phyloP scores from a whole-genome alignment of 129 eudicot species.

The Arctium lappa region DNA sequence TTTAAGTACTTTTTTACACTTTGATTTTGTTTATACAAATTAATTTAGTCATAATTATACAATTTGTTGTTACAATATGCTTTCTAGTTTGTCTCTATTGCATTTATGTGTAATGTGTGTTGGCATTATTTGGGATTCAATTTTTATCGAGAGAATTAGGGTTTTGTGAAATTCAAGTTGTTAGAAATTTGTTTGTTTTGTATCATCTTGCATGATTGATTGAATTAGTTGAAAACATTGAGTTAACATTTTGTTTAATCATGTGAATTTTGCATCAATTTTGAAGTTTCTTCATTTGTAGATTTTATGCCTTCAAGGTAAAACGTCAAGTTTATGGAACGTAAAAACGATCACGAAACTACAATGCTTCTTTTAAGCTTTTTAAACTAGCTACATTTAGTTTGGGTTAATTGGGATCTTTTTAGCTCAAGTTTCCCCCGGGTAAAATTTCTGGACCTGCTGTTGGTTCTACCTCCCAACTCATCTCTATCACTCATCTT shows the following conservation, averaged over 20 bases:
- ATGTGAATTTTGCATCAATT: background rate
- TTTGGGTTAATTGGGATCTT: background rate
- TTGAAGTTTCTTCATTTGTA: background rate
- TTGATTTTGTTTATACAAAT: background rate
- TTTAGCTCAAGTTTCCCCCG: background rate
- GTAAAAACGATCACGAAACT: too few species aligned
- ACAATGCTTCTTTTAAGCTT: background rate
- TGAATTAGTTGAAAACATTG: background rate
- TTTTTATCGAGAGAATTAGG: background rate
- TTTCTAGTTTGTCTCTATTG: background rate
- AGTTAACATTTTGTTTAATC: background rate
- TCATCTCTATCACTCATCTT: background rate
- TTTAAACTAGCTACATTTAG: background rate
- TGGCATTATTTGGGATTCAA: background rate
- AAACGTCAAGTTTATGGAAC: background rate
- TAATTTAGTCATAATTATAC: background rate
- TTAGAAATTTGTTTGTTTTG: background rate
- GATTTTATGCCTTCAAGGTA: background rate
- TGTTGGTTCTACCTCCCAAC: background rate
- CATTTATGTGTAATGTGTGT: background rate
- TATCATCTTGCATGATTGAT: background rate
- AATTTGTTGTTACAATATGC: background rate
- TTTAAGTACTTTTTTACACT: background rate
- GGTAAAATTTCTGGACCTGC: background rate
- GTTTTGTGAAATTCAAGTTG: constrained; percentile 8